phyloP scores from a whole-genome alignment of 2,329 filamentous ascomycete species.

The Didymella pomorum region DNA sequence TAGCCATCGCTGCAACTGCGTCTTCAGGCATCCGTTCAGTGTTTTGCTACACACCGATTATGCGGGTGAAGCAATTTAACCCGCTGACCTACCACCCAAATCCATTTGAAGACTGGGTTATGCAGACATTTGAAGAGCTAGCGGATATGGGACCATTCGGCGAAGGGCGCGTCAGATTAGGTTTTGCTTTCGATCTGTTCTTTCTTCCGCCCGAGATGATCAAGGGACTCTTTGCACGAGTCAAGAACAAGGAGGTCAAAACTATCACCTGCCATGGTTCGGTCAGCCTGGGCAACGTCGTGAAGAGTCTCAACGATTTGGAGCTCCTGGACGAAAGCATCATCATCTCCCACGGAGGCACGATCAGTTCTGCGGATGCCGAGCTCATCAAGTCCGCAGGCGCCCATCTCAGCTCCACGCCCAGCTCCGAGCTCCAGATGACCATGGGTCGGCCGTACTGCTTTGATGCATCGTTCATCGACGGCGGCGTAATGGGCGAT shows the following conservation, averaged over 20 bases:
- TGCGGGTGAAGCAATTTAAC: slow-evolving; percentile 53
- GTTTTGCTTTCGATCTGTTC: not conserved
- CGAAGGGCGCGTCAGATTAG: not conserved
- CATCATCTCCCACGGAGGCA: not conserved
- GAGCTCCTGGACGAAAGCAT: not conserved
- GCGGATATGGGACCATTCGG: not conserved
- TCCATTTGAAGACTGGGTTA: not conserved
- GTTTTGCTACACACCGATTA: slow-evolving; percentile 52
- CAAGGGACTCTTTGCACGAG: not conserved
- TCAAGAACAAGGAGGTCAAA: not conserved
- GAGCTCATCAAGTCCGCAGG: not conserved
- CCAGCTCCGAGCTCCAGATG: not conserved
- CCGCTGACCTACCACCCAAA: slow-evolving; percentile 50
- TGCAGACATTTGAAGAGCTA: not conserved
- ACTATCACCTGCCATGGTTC: not conserved
- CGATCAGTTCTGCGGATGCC: not conserved
- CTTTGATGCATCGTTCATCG: not conserved
- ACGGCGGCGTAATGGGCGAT: not conserved
- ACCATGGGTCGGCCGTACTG: not conserved
- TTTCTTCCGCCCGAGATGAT: not conserved
- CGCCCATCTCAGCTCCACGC: not conserved
- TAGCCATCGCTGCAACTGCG: slow-evolving; percentile 53
- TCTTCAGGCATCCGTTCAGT: slow-evolving; percentile 58
- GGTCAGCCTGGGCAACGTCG: not conserved
- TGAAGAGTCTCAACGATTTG: not conserved